phyloP scores from a whole-genome alignment of 139 green algal species.

The Chlamydomonas sphaeroides region DNA sequence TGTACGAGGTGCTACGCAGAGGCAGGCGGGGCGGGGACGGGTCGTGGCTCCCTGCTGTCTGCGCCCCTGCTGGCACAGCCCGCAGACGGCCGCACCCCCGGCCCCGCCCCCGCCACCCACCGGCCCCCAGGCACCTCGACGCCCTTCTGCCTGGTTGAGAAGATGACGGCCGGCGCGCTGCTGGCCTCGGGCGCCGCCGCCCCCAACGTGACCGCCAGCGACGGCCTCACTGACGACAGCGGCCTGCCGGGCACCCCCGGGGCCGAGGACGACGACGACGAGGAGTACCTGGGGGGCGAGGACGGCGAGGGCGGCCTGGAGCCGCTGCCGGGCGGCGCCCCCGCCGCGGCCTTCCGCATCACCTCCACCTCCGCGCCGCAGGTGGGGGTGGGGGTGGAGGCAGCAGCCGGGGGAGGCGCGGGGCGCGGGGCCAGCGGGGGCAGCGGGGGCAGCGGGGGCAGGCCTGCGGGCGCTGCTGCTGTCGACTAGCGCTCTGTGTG shows the following conservation, averaged over 20 bases:
- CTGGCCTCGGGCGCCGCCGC: background rate
- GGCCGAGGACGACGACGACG: background rate
- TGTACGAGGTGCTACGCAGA: background rate
- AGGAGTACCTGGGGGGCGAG: too few relatives aligned
- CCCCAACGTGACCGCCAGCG: conserved; percentile 1
- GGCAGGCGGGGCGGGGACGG: too few relatives aligned
- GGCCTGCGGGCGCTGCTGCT: too few relatives aligned
- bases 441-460: too few relatives aligned
- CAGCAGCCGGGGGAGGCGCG: too few relatives aligned
- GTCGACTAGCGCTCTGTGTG: too few relatives aligned
- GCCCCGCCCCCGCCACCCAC: too few relatives aligned
- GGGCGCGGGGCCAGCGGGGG: too few relatives aligned
- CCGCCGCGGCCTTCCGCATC: conserved; percentile 9
- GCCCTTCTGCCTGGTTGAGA: conserved; percentile 30
- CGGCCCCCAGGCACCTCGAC: background rate
- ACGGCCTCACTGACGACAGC: conserved; percentile 2
- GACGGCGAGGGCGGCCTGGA: background rate
- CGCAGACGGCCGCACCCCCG: too few relatives aligned
- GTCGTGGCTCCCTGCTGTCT: too few relatives aligned
- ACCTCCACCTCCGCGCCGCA: conserved; percentile 25
- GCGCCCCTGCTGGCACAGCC: too few relatives aligned
- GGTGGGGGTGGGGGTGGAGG: too few relatives aligned
- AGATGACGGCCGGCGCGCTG: conserved; percentile 9
- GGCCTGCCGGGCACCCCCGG: background rate
- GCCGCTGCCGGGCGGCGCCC: background rate